A percentile compares a stretch with the other conserved stretches of the same genome.
Evolutionary conservation across 306 rosid genomes (phyloP).

Genomic region (Castanea mollissima): DNA sequence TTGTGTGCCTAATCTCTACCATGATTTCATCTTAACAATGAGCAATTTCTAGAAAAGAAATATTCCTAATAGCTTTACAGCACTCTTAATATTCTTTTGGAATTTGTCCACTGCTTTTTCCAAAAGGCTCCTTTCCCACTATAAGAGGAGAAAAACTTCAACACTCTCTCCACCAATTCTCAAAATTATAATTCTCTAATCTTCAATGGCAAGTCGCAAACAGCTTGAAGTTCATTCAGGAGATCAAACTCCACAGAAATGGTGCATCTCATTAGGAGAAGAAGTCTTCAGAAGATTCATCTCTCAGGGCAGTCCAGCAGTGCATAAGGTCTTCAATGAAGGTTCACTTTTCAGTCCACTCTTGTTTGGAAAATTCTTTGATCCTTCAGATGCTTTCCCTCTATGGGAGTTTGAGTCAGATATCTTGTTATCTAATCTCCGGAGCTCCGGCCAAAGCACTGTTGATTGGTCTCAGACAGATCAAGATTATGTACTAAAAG

Average conservation of each 20-base stretch:
- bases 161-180: conserved; percentile 38
- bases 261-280: conserved; percentile 77
- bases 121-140: conserved; percentile 40
- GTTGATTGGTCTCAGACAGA: conserved; percentile 76
- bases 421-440: conserved; percentile 54
- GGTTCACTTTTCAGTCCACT: conserved; percentile 89
- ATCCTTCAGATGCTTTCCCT: conserved; percentile 97
- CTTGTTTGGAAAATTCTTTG: conserved; percentile 89
- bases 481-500: conserved; percentile 66
- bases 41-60: conserved; percentile 42
- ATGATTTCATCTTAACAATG: conserved; percentile 30
- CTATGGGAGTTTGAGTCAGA: conserved; percentile 94
- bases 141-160: conserved; percentile 43
- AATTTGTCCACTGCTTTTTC: conserved; percentile 58
- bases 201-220: conserved; percentile 41
- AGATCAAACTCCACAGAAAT: conserved; percentile 67
- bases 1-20: conserved; percentile 33
- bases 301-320: conserved; percentile 46
- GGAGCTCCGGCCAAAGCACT: conserved; percentile 52
- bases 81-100: conserved; percentile 61
- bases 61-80: conserved; percentile 70
- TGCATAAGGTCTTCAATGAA: conserved; percentile 66
- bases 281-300: conserved; percentile 67
- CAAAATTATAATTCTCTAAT: not conserved
- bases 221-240: conserved; percentile 66